Percentiles rank a stretch among this genome's conserved stretches.
phyloP scores from a whole-genome alignment of 768 basidiomycete genomes.

The Lentinula sp. region DNA sequence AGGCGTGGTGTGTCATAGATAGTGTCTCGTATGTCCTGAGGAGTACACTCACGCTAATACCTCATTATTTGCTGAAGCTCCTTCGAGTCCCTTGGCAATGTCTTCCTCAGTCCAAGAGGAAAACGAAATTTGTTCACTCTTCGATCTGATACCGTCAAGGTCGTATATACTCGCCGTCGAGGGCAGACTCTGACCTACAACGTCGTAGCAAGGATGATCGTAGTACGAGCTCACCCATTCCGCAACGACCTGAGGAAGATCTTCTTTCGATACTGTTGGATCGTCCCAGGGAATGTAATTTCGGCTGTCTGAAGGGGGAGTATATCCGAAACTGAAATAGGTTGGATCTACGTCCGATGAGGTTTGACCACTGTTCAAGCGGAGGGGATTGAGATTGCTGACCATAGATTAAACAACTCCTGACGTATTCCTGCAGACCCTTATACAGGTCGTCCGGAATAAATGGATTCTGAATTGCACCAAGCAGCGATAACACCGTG shows the following conservation, averaged over 20 bases:
- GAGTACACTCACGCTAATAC: neutral
- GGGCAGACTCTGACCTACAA: neutral
- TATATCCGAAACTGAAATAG: constrained; percentile 10
- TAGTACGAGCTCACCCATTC: constrained; percentile 11
- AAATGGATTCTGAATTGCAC: constrained; percentile 3
- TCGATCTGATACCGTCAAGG: constrained; percentile 1
- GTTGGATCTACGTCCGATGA: constrained; percentile 6
- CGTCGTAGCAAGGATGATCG: constrained; percentile 5
- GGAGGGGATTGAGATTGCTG: neutral
- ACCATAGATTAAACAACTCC: constrained; percentile 13
- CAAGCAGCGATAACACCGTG: constrained; percentile 2
- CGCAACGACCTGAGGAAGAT: constrained; percentile 4
- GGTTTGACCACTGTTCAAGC: neutral
- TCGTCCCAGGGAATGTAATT: constrained; percentile 9
- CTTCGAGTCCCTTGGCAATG: neutral
- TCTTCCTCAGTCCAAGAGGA: constrained; percentile 9
- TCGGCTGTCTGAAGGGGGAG: constrained; percentile 1
- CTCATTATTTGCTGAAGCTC: constrained; percentile 3
- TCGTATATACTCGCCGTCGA: neutral
- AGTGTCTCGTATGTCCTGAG: too few species aligned
- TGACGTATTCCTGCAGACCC: constrained; percentile 8
- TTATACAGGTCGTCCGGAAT: neutral
- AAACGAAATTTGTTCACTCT: neutral
- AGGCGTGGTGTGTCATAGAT: neutral
- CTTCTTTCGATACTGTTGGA: constrained; percentile 3